Base-by-base conservation (phyloP, 345 rosid genomes). In the Bruguiera sexangula region DNA sequence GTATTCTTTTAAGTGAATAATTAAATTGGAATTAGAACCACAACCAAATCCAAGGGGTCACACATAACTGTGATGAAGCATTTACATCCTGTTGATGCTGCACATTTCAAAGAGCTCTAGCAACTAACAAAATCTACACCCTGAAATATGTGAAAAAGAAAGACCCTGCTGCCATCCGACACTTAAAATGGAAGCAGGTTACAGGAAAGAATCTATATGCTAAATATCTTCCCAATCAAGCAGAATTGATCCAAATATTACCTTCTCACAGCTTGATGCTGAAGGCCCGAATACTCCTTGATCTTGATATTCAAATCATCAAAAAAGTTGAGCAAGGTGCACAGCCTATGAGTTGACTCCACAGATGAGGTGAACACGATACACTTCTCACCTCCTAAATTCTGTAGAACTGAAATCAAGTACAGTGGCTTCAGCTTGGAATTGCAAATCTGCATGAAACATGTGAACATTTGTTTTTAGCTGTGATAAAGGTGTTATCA, bases 351-450 rank as follows among this genome's bases (percentile, higher is more conserved):
- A 75, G 97, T 91, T 60, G 92, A 85, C 83, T 91, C 89, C 67
- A 92, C 91, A 5, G 98, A 89, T 52, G 95, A 88, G 43, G 95
- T 85, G 84, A 91, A 94, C 62, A 94, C 90, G 57, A 94, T 91
- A 73, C 88, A 79, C 77, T 94, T 94, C 73, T 94, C 92, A 66
- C 71, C 87, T 78, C 81, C 96, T 74, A 87, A 78, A 72, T 79
- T 80, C 84, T 87, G 89, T 60, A 91, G 82, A 77, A 91, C 89
- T 26, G 92, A 87, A 77, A 84, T 90, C 80, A 94, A 78, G 76
- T 87, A 88, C 13, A 87, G 79, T 36, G 96, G 97, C 82, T 92
- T 94, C 79, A 83, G 73, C 68, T 86, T 85, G n/a, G 93, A 54
- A 67, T 84, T 86, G 54, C 98, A 94, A 29, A 88, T 80, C 97